Base-by-base conservation (phyloP, 2,329 filamentous ascomycete species). In the Colletotrichum liaoningense region DNA sequence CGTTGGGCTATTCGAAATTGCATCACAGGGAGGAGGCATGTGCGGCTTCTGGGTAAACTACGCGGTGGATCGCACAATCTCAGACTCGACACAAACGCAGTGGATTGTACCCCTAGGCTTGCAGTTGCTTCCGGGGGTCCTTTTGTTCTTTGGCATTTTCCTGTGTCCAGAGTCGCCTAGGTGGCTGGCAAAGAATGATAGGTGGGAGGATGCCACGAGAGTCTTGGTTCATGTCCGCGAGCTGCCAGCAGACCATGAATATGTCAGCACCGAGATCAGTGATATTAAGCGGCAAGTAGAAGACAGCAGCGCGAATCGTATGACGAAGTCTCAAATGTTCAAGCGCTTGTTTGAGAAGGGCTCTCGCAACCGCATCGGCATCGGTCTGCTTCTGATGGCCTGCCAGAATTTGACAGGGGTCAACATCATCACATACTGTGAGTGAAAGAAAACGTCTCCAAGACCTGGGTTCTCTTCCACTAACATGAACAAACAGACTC, bases 271-370 rank as follows among this genome's bases (percentile, higher is more conserved):
- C 5, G 87, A 90, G 76, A 88, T 87, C 75, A 80, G 83, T 52
- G 87, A 90, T 73, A 90, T 90, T 73, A 85, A 85, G 46, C 79
- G 83, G 1, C 88, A 88, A 2, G 88, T 91, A 35, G 83, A 87
- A 16, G 87, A 89, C 1, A 89, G 92, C 77, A 88, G 87, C 66
- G 75, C 54, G 26, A 68, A 52, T 35, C 56, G 52, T 2, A 58
- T 74, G 49, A 74, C 70, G 14, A 74, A 69, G 57, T 60, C 59
- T 28, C 69, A 76, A 28, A 72, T 76, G 52, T 72, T 73, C 49
- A 60, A 66, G 42, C 75, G 77, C 73, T 56, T 77, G 4, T 74
- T 77, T 8, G 52, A 74, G 35, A 70, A 69, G 64, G 74, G 77
- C 57, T 67, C 77, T 35, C 71, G 77, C 35, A 73, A 88, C 86